phyloP scores from a whole-genome alignment of 345 rosid genomes.

The Sapria himalayana region DNA sequence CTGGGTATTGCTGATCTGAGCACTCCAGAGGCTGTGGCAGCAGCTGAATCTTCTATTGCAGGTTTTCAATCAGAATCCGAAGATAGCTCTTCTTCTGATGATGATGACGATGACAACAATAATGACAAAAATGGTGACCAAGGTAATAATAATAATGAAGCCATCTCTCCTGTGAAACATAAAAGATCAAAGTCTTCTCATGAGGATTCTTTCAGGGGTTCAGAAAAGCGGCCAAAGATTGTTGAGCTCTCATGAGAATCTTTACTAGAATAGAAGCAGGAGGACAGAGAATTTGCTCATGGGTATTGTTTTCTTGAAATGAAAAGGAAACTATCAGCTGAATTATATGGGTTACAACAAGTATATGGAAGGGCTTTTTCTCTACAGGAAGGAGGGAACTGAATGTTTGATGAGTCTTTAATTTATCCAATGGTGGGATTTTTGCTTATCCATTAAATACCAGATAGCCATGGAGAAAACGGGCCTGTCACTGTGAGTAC shows the following conservation, averaged over 20 bases:
- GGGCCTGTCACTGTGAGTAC: too few species aligned
- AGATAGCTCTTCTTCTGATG: constrained; percentile 11
- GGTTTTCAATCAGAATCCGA: constrained; percentile 29
- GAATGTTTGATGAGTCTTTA: too few species aligned
- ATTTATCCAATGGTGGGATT: too few species aligned
- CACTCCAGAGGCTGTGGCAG: constrained; percentile 60
- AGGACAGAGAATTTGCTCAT: too few species aligned
- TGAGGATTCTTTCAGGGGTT: constrained; percentile 5
- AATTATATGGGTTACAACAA: too few species aligned
- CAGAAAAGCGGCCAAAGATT: constrained; percentile 23
- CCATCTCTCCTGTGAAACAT: neutral
- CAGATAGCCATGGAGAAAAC: too few species aligned
- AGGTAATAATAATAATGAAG: constrained; percentile 1
- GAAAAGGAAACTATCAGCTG: too few species aligned
- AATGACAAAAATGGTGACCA: constrained; percentile 4
- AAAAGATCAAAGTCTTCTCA: constrained; percentile 6
- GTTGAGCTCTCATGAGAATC: constrained; percentile 20
- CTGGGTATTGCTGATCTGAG: constrained; percentile 83
- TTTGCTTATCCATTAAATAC: too few species aligned
- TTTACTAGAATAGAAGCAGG: too few species aligned
- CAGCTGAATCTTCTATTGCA: constrained; percentile 89
- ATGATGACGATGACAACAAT: constrained; percentile 9
- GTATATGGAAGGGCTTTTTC: too few species aligned
- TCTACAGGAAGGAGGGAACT: too few species aligned
- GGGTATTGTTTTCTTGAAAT: too few species aligned